Evolutionary conservation across 306 rosid genomes (phyloP), one percentile per base, ranked within the genome.

Genomic region (Lathyrus oleraceus): DNA sequence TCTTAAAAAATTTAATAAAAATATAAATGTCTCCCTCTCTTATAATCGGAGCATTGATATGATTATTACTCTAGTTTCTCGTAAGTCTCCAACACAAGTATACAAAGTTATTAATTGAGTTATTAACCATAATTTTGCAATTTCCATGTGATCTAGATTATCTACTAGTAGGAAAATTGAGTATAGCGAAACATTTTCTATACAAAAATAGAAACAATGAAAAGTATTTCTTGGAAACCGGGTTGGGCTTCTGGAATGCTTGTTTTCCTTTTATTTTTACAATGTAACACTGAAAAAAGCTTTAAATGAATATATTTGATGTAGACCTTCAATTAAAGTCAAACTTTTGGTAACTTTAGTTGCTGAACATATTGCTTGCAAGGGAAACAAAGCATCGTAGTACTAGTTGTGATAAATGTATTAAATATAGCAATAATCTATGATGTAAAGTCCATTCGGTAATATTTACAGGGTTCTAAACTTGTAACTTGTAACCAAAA

Each of bases 281-380:
- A 40, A 76, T 60, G 51, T 51, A 72, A 53, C 72, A 73, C 71
- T 43, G 65, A 45, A 67, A 65, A 71, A 59, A 54, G 17, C 1
- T 17, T 28, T 2, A n/a, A 75, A 59, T 78, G 78, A 65, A 65
- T 56, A 66, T 53, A 16, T 44, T 28, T 74, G 81, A 78, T 71
- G 79, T 61, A 71, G 85, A 81, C 82, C 53, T 69, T 65, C 65
- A 49, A 74, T 10, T 57, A 79, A 82, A 82, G 86, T 76, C 79
- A 76, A 79, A 75, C 69, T 75, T 82, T 76, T 56, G 48, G 47
- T 15, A 11, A 59, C 61, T 72, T 71, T 72, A 68, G 27, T 23
- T 71, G 56, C 65, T 59, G 44, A 71, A 53, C 38, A 53, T 67
- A 70, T 82, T 82, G 83, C 86, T 83, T 83, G 84, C 78, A 69